Conservation (phyloP, 75 land plant species). For the Selaginella moellendorffii region DNA sequence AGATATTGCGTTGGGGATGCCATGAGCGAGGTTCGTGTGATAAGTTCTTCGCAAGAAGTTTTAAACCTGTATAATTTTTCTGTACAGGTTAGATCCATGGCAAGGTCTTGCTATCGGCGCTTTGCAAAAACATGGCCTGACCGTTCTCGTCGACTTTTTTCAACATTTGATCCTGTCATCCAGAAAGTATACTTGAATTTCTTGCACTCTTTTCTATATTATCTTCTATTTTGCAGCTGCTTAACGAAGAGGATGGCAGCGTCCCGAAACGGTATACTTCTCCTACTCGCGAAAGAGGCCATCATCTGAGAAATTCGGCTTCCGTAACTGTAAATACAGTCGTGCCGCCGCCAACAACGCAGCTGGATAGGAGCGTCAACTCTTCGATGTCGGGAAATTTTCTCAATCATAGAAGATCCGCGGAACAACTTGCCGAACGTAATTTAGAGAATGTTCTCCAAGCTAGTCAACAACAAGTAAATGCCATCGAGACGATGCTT, state of each 20-base stretch:
- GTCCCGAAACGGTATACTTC: constrained; percentile 77
- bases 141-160: constrained; percentile 65
- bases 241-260: constrained; percentile 96
- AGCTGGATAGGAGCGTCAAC: background rate
- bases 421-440: constrained; percentile 50
- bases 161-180: constrained; percentile 73
- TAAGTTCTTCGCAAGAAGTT: no score
- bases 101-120: constrained; percentile 83
- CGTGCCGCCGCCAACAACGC: background rate
- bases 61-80: no score
- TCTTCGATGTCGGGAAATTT: background rate
- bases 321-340: background rate
- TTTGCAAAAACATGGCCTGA: constrained; percentile 98
- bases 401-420: constrained; percentile 32
- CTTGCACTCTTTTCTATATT: background rate
- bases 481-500: constrained; percentile 91
- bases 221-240: constrained; percentile 37
- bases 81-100: constrained; percentile 78
- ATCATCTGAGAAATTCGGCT: constrained; percentile 26
- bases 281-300: constrained; percentile 58
- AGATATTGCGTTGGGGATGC: constrained; percentile 97
- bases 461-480: constrained; percentile 93
- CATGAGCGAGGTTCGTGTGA: constrained; percentile 99
- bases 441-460: constrained; percentile 82
- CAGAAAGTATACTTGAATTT: constrained; percentile 50